Conservation (phyloP, 2,329 filamentous ascomycete genomes). For the Aspergillus floridensis region DNA sequence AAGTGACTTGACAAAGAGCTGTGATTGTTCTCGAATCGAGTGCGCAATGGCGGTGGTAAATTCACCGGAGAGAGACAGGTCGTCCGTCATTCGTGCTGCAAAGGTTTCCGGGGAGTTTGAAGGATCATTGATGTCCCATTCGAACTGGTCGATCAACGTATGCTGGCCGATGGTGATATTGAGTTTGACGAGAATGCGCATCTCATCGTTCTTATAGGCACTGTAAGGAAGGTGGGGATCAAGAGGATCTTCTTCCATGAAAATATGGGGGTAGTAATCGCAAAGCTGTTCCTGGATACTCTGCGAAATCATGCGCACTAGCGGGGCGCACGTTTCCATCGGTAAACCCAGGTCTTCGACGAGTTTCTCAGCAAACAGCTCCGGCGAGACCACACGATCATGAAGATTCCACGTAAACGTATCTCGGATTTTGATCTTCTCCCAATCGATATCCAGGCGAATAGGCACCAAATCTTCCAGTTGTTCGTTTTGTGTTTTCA, state of each 20-base stretch:
- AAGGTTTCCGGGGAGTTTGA: slow-evolving; percentile 94
- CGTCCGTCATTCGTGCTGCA: slow-evolving; percentile 80
- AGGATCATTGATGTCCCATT: slow-evolving; percentile 98
- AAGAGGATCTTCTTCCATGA: slow-evolving; percentile 82
- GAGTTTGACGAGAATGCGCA: slow-evolving; percentile 91
- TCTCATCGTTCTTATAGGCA: slow-evolving; percentile 98
- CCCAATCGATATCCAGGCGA: slow-evolving; percentile 88
- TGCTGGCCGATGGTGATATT: slow-evolving; percentile 97
- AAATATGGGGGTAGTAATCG: slow-evolving; percentile 91
- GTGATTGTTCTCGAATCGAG: slow-evolving; percentile 92
- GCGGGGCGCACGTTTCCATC: slow-evolving; percentile 57
- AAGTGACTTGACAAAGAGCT: slow-evolving; percentile 88
- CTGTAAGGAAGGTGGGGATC: slow-evolving; percentile 87
- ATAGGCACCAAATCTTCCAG: slow-evolving; percentile 89
- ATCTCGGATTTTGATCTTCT: slow-evolving; percentile 91
- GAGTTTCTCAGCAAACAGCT: slow-evolving; percentile 83
- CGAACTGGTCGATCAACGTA: slow-evolving; percentile 93
- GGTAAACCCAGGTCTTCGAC: slow-evolving; percentile 83
- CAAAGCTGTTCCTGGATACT: slow-evolving; percentile 82
- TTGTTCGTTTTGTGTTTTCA: slow-evolving; percentile 82
- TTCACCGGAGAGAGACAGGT: slow-evolving; percentile 87
- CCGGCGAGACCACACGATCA: slow-evolving; percentile 75
- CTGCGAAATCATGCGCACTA: slow-evolving; percentile 64
- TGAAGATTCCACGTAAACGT: slow-evolving; percentile 99
- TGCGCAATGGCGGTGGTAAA: slow-evolving; percentile 97